A percentile compares a stretch with the other conserved stretches of the same genome.
Conservation (phyloP, 345 rosid species). For the Gossypium bickii region DNA sequence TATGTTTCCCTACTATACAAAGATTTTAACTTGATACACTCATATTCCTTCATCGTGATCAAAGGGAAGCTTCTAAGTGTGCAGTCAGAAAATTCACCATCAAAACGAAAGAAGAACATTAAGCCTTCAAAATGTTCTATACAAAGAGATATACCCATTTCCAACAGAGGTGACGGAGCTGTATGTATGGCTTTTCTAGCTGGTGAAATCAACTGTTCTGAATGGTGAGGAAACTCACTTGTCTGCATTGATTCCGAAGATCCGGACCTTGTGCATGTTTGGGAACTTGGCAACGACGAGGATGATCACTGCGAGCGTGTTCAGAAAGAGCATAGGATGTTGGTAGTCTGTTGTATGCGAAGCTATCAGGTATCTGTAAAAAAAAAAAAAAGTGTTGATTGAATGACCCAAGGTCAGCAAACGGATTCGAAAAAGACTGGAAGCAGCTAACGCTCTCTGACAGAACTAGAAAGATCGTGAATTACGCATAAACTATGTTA, state of each 20-base stretch:
- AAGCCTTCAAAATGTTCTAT: conserved; percentile 16
- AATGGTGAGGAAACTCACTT: background rate
- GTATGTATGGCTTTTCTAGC: background rate
- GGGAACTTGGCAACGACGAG: conserved; percentile 98
- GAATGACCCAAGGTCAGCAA: background rate
- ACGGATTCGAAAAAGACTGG: background rate
- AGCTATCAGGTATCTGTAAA: conserved; percentile 84
- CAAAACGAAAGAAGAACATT: conserved; percentile 3
- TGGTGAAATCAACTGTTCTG: background rate
- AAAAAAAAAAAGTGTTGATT: too few species aligned
- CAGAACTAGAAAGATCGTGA: background rate
- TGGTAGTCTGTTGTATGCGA: conserved; percentile 94
- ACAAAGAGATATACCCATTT: background rate
- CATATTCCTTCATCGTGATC: conserved; percentile 18
- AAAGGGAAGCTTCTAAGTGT: conserved; percentile 3
- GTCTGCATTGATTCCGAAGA: conserved; percentile 92
- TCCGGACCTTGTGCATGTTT: conserved; percentile 98
- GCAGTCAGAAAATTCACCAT: conserved; percentile 10
- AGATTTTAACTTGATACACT: conserved; percentile 8
- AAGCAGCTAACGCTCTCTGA: too few species aligned
- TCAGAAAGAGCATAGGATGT: conserved; percentile 86
- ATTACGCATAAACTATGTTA: background rate
- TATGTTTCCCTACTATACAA: conserved; percentile 29
- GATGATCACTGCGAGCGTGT: conserved; percentile 79
- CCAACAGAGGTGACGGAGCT: background rate